Conservation (phyloP, 2,329 filamentous ascomycete genomes). For the Sclerotinia trifoliorum region DNA sequence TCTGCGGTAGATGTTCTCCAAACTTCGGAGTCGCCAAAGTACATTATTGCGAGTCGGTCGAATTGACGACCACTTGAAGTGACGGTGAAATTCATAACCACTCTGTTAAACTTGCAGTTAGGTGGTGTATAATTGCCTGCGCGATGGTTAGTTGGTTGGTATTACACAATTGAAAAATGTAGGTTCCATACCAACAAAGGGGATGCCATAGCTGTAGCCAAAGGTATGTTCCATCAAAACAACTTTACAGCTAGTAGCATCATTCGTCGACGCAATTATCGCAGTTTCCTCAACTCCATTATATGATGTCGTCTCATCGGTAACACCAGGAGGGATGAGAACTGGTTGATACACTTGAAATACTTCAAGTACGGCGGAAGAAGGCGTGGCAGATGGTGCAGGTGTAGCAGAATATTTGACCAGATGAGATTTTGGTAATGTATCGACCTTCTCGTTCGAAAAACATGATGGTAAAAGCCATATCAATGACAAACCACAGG, state of each 20-base stretch:
- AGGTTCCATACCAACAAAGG: conserved; percentile 62
- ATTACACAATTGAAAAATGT: conserved; percentile 16
- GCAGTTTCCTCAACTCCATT: conserved; percentile 34
- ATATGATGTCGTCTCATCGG: conserved; percentile 40
- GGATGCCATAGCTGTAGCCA: conserved; percentile 68
- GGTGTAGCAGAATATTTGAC: conserved; percentile 32
- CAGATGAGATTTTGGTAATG: conserved; percentile 21
- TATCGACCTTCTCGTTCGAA: background rate
- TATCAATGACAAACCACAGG: conserved; percentile 20
- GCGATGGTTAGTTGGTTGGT: conserved; percentile 19
- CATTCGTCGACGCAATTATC: conserved; percentile 31
- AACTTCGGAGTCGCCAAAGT: conserved; percentile 74
- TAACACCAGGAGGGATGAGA: conserved; percentile 48
- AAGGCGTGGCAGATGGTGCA: conserved; percentile 32
- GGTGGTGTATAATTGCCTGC: conserved; percentile 65
- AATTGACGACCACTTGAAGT: conserved; percentile 70
- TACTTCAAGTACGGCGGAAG: conserved; percentile 51
- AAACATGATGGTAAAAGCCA: conserved; percentile 19
- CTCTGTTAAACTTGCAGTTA: conserved; percentile 67
- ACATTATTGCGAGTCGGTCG: conserved; percentile 74
- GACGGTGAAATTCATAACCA: conserved; percentile 74
- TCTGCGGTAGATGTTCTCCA: conserved; percentile 82
- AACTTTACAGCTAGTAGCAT: conserved; percentile 47
- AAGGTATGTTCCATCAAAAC: conserved; percentile 71
- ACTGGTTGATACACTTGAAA: conserved; percentile 71